Base-by-base conservation (phyloP, 1,284 basidiomycete species). In the Tylopilus orsonianus region DNA sequence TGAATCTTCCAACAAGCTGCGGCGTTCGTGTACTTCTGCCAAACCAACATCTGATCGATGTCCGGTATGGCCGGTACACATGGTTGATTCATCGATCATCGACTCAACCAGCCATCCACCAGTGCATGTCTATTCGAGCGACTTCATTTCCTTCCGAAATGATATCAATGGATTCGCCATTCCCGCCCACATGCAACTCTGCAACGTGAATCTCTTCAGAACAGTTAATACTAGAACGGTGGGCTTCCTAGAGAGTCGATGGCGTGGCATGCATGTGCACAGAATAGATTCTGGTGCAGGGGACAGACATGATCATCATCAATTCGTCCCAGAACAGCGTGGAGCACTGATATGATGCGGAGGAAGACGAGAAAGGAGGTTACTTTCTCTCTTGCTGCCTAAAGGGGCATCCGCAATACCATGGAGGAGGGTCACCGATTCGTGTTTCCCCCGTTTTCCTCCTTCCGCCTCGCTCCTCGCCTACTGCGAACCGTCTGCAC, bases 11-110 rank as follows among this genome's bases (percentile, higher is more conserved):
- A 22, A 27, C 19, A 43, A 29, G 47, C 19, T 23, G 35, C 48
- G 71, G 72, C 8, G 63, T 83, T 42, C 8, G 22, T 35, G 34
- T 23, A 53, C 53, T 46, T 47, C 44, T 38, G 46, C 23, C 24
- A 8, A 26, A 46, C 36, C 42, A 27, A 36, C 23, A 13, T 39
- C 6, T 36, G 33, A 53, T 36, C 20, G 39, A 39, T 40, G 41
- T 18, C 50, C 40, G 42, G 49, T 41, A 53, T 45, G 34, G 38
- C 41, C 42, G 39, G 37, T 37, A 33, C 20, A 19, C 48, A 36
- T 38, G 41, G 36, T 26, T 20, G 36, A 54, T 40, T 38, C 29
- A 41, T 41, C 41, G 29, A 33, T 13, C 29, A 20, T 8, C n/a
- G 4, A 22, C 39, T 37, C 18, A 13, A 9, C 13, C 51, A 27